Evolutionary conservation across 2,329 filamentous ascomycete genomes (phyloP), one percentile per base, ranked within the genome.

Genomic region (Arthrobotrys conoides): DNA sequence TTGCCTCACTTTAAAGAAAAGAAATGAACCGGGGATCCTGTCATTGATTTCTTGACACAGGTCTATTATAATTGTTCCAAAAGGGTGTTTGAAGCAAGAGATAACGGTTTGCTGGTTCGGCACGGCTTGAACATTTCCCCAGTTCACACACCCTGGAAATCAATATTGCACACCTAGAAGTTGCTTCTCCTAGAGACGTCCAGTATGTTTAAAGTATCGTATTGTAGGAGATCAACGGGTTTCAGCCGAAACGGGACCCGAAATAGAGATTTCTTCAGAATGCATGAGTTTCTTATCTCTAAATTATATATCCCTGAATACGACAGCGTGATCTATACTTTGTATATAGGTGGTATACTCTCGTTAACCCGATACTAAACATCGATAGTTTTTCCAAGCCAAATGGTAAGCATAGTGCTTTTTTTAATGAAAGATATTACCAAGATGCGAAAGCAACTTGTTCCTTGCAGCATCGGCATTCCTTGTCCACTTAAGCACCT

Each of bases 391-490:
- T 20, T n/a, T 46, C 9, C n/a, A 5, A 20, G 8, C n/a, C 51
- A 33, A 33, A 33, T 8, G 30, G 24, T n/a, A 20, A 20, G 44
- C 57, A 44, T 5, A 61, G 57, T 61, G 57, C 57, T 61, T 61
- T 30, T 61, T 48, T 59, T 38, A 27, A 20, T n/a, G 38, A 41
- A 41, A 27, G 0, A 27, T 33, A 73, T 48, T 76, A 41, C 59
- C 49, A 65, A 46, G 61, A 66, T 61, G 61, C 67, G 70, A 61
- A 67, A 51, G 67, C 46, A 49, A 67, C 18, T 24, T 16, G 72
- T 76, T 44, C 72, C 72, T 76, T 76, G 66, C 72, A 76, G 72
- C 33, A 59, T 27, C 49, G 46, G 49, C 65, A 76, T 76, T 76
- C 72, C 65, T 73, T 59, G 38, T 65, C 49, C 22, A n/a, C 27